Percentiles rank a stretch among this genome's conserved stretches.
These are phyloP conservation scores for Apiotrichum domesticum DNA, from an alignment of 1,284 basidiomycete genomes.

Conservation along the genomic window DNA sequence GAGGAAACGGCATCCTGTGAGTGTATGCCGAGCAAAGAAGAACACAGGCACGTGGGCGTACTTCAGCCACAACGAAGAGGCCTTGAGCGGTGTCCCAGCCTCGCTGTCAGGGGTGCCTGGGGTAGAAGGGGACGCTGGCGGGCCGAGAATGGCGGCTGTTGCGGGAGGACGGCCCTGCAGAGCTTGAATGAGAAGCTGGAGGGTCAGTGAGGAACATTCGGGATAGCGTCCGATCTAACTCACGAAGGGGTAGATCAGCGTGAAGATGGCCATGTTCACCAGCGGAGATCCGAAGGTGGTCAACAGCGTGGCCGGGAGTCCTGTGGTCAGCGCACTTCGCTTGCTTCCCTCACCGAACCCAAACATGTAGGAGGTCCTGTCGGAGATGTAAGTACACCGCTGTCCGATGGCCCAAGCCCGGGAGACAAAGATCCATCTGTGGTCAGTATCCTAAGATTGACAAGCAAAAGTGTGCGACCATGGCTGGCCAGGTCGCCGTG, in stretches of 20 bases:
- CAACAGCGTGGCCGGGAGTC: constrained; percentile 36
- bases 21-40: constrained; percentile 34
- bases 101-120: constrained; percentile 19
- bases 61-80: not conserved
- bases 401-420: constrained; percentile 39
- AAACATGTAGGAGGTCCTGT: constrained; percentile 39
- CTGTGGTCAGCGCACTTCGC: constrained; percentile 14
- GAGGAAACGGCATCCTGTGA: constrained; percentile 33
- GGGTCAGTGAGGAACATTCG: not conserved
- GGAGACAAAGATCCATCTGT: constrained; percentile 37
- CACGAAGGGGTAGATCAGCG: constrained; percentile 45
- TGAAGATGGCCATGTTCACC: constrained; percentile 46
- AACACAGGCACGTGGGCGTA: constrained; percentile 29
- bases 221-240: constrained; percentile 4
- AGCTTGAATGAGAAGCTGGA: constrained; percentile 44
- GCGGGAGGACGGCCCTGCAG: constrained; percentile 37
- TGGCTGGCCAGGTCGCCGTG: not conserved
- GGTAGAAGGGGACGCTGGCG: constrained; percentile 10
- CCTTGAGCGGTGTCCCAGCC: not conserved
- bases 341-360: constrained; percentile 39
- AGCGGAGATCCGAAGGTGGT: constrained; percentile 43
- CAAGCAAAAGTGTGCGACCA: not conserved
- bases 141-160: constrained; percentile 12
- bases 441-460: no score
- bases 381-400: constrained; percentile 35